Percentiles rank a stretch among this genome's conserved stretches.
Conservation (phyloP, 768 basidiomycete species). For the Leccinum imitatum region DNA sequence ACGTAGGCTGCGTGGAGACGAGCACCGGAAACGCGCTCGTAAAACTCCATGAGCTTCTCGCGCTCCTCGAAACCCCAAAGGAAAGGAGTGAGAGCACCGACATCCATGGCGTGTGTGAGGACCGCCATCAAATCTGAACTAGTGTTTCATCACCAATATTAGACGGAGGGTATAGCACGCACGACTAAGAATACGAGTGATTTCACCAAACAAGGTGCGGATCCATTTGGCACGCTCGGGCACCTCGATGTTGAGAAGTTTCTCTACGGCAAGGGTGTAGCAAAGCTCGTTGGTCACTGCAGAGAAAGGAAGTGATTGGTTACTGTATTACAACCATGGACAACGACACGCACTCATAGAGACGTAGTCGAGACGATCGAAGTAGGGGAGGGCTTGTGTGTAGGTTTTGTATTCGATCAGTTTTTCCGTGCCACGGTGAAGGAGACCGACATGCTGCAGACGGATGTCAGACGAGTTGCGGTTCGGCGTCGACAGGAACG, state of each 20-base stretch:
- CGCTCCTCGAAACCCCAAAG: slow-evolving; percentile 99
- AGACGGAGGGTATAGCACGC: slow-evolving; percentile 28
- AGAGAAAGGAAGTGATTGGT: slow-evolving; percentile 5
- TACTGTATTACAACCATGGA: not conserved
- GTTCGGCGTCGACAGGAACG: slow-evolving; percentile 19
- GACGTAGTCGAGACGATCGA: slow-evolving; percentile 98
- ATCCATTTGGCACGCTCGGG: slow-evolving; percentile 99
- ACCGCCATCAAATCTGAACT: slow-evolving; percentile 89
- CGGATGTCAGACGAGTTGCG: slow-evolving; percentile 7
- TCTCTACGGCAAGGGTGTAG: slow-evolving; percentile 97
- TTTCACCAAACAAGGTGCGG: slow-evolving; percentile 93
- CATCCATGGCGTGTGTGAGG: slow-evolving; percentile 94
- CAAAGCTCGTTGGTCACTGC: slow-evolving; percentile 98
- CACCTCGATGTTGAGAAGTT: slow-evolving; percentile 94
- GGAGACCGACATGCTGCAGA: slow-evolving; percentile 83
- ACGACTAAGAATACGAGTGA: slow-evolving; percentile 95
- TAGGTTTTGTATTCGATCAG: slow-evolving; percentile 99
- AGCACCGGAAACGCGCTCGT: slow-evolving; percentile 97
- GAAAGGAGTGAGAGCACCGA: slow-evolving; percentile 97
- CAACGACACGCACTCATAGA: slow-evolving; percentile 82
- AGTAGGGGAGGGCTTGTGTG: slow-evolving; percentile 96
- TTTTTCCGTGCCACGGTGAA: slow-evolving; percentile 98
- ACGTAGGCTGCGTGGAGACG: slow-evolving; percentile 98
- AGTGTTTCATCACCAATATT: not conserved
- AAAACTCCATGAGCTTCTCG: slow-evolving; percentile 99